These are phyloP conservation scores for Triticum monococcum DNA, from an alignment of 176 grass and related monocot genomes.

Conservation along the genomic window DNA sequence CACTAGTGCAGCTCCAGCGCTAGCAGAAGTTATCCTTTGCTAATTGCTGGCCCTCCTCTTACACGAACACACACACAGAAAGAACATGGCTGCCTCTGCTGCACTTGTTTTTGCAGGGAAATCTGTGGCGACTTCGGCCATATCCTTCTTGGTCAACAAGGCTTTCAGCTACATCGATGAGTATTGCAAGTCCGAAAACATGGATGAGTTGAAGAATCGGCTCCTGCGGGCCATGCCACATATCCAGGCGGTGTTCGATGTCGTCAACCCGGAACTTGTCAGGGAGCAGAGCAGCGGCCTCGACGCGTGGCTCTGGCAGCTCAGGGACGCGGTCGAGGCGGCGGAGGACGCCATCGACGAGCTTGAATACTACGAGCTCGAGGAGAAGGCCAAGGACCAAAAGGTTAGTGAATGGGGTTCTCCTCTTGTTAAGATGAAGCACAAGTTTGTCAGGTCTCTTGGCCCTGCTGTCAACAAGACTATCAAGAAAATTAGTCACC, in stretches of 20 bases:
- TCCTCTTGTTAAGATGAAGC: not conserved
- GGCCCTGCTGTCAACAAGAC: not conserved
- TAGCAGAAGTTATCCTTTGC: too few relatives aligned
- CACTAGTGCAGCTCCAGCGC: too few relatives aligned
- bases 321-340: constrained; percentile 31
- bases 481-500: not conserved
- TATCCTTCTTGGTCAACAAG: constrained; percentile 15
- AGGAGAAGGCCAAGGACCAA: constrained; percentile 14
- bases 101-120: constrained; percentile 2
- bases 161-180: not conserved
- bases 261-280: not conserved
- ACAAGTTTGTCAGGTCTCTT: constrained; percentile 28
- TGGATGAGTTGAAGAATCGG: not conserved
- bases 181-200: not conserved
- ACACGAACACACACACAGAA: too few relatives aligned
- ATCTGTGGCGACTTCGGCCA: not conserved
- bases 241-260: constrained; percentile 20
- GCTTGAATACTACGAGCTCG: constrained; percentile 16
- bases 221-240: constrained; percentile 12
- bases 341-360: constrained; percentile 40
- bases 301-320: constrained; percentile 36
- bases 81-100: not conserved
- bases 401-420: constrained; percentile 4
- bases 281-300: constrained; percentile 23
- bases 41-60: too few relatives aligned